phyloP scores from a whole-genome alignment of 768 basidiomycete genomes.

The Lactifluus piperatus region DNA sequence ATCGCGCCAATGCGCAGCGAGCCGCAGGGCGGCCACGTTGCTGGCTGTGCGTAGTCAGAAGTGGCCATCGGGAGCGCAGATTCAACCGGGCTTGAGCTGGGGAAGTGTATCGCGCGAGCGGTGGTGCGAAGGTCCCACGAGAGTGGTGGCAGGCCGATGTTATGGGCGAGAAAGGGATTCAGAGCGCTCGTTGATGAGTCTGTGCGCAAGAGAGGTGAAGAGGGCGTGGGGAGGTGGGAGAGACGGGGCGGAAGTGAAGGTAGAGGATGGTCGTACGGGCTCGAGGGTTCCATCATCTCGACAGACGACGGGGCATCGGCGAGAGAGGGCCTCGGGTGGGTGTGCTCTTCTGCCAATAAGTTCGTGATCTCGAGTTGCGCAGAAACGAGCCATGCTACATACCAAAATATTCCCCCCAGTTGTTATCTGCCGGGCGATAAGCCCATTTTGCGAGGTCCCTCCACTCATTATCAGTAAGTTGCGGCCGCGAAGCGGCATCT shows the following conservation, averaged over 20 bases:
- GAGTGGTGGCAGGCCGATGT: constrained; percentile 34
- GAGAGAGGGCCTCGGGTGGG: not conserved
- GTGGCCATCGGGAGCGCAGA: constrained; percentile 22
- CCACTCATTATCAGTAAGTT: constrained; percentile 35
- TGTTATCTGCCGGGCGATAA: constrained; percentile 33
- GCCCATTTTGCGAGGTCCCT: constrained; percentile 49
- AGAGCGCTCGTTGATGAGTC: constrained; percentile 41
- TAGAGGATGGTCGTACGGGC: constrained; percentile 34
- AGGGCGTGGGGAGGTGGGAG: constrained; percentile 29
- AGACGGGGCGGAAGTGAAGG: constrained; percentile 34
- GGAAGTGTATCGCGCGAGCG: constrained; percentile 18
- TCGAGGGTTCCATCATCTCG: not conserved
- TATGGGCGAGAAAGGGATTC: constrained; percentile 48
- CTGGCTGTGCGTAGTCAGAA: constrained; percentile 41
- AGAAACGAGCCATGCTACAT: not conserved
- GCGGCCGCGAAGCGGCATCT: not conserved
- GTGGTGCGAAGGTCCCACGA: constrained; percentile 39
- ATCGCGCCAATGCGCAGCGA: constrained; percentile 49
- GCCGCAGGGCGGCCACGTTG: constrained; percentile 53
- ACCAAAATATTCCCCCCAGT: constrained; percentile 27
- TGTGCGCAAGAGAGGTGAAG: constrained; percentile 22
- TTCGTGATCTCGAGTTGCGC: not conserved
- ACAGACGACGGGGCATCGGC: not conserved
- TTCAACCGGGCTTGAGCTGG: constrained; percentile 25
- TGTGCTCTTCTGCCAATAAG: not conserved